phyloP scores from a whole-genome alignment of 345 rosid genomes.

The Cardamine resedifolia region DNA sequence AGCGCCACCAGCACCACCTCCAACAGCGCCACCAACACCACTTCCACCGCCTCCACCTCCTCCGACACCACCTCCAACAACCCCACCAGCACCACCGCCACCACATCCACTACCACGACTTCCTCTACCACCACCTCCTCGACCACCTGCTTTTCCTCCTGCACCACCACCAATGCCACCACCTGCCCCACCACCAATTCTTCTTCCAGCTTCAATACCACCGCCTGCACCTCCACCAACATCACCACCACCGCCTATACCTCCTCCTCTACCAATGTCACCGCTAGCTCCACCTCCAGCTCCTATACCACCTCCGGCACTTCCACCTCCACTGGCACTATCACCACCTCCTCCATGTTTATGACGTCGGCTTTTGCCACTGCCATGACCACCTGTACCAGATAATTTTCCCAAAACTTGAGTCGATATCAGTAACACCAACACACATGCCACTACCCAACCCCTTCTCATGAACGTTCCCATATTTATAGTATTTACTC shows the following conservation, averaged over 20 bases:
- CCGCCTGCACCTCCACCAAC: no score
- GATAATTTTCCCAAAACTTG: constrained; percentile 24
- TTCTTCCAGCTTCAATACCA: neutral
- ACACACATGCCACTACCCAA: constrained; percentile 27
- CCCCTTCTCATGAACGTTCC: constrained; percentile 28
- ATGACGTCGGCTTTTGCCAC: neutral
- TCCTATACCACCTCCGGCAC: neutral
- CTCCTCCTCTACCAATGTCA: constrained; percentile 10
- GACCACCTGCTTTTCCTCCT: neutral
- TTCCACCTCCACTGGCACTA: neutral
- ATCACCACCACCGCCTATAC: constrained; percentile 6
- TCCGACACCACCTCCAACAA: neutral
- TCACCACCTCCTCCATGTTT: neutral
- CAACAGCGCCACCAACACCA: neutral
- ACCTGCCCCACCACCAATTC: neutral
- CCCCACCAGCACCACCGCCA: neutral
- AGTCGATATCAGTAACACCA: constrained; percentile 5
- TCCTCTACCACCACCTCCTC: no score
- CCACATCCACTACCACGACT: neutral
- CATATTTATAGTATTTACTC: constrained; percentile 23
- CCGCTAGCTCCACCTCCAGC: constrained; percentile 18
- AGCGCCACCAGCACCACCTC: no score
- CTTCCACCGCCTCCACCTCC: neutral
- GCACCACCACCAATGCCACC: neutral
- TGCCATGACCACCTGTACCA: neutral